Conservation (phyloP, 495 filamentous ascomycete species). For the Aspergillus sparsus region DNA sequence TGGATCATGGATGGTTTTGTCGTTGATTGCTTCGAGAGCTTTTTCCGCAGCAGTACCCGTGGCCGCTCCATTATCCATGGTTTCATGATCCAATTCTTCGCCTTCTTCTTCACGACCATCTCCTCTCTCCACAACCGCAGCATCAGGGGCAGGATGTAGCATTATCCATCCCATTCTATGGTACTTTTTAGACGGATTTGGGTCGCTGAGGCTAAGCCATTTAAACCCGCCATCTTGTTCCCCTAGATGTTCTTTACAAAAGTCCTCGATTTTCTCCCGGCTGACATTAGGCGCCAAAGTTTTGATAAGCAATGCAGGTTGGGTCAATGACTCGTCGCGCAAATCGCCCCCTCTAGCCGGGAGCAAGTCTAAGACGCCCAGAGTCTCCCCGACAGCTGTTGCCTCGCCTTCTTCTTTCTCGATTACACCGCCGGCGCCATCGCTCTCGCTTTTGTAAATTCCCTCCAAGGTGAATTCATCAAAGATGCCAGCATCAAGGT, state of each 20-base stretch:
- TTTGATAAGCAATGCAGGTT: slow-evolving; percentile 95
- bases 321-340: slow-evolving; percentile 75
- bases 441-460: slow-evolving; percentile 90
- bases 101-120: slow-evolving; percentile 65
- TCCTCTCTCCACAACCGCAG: slow-evolving; percentile 54
- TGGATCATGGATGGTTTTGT: slow-evolving; percentile 93
- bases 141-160: slow-evolving; percentile 75
- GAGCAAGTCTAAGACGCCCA: slow-evolving; percentile 86
- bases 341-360: slow-evolving; percentile 78
- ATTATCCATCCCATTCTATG: slow-evolving; percentile 99
- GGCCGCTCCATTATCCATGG: slow-evolving; percentile 26
- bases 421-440: slow-evolving; percentile 79
- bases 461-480: slow-evolving; percentile 95
- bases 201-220: slow-evolving; percentile 91
- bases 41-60: slow-evolving; percentile 66
- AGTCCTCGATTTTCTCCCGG: slow-evolving; percentile 87
- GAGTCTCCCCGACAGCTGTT: slow-evolving; percentile 83
- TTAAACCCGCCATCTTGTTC: slow-evolving; percentile 85
- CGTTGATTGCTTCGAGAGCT: slow-evolving; percentile 89
- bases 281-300: slow-evolving; percentile 96
- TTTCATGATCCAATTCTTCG: slow-evolving; percentile 53
- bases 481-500: slow-evolving; percentile 78
- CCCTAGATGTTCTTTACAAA: slow-evolving; percentile 88
- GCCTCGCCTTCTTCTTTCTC: slow-evolving; percentile 96
- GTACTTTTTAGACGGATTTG: slow-evolving; percentile 93